These are phyloP conservation scores for Abrus pulchellus DNA, from an alignment of 306 rosid species.

Conservation along the genomic window DNA sequence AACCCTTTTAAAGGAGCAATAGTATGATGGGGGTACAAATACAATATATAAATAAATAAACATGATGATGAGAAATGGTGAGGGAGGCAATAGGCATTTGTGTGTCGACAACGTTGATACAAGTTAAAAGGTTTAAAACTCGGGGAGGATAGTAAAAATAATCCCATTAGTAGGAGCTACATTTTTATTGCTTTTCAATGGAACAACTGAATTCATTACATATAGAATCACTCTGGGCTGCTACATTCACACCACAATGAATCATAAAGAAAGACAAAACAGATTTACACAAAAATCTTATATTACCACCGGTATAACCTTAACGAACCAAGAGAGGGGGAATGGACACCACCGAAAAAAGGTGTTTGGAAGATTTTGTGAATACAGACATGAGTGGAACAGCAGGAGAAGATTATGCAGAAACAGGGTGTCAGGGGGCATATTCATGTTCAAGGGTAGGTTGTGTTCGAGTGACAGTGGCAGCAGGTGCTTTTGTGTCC, in stretches of 20 bases:
- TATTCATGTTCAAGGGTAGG: slow-evolving; percentile 84
- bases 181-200: slow-evolving; percentile 59
- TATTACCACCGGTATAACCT: slow-evolving; percentile 58
- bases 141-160: not conserved
- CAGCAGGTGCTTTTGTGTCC: slow-evolving; percentile 78
- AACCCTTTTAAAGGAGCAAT: too few species aligned
- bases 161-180: slow-evolving; percentile 23
- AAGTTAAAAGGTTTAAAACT: not conserved
- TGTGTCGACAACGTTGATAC: not conserved
- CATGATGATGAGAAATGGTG: too few species aligned
- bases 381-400: slow-evolving; percentile 49
- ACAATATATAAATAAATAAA: too few species aligned
- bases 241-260: slow-evolving; percentile 71
- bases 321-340: slow-evolving; percentile 57
- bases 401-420: slow-evolving; percentile 52
- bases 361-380: slow-evolving; percentile 57
- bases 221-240: slow-evolving; percentile 57
- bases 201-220: slow-evolving; percentile 57
- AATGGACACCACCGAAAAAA: slow-evolving; percentile 49
- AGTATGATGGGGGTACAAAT: too few species aligned
- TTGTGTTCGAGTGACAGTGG: slow-evolving; percentile 77
- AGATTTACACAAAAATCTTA: slow-evolving; percentile 72
- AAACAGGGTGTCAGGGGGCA: slow-evolving; percentile 62
- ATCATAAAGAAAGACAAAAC: slow-evolving; percentile 54
- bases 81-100: not conserved